Percentiles rank a stretch among this genome's conserved stretches.
Conservation (phyloP, 2,329 filamentous ascomycete species). For the Epichloe coenophiala region DNA sequence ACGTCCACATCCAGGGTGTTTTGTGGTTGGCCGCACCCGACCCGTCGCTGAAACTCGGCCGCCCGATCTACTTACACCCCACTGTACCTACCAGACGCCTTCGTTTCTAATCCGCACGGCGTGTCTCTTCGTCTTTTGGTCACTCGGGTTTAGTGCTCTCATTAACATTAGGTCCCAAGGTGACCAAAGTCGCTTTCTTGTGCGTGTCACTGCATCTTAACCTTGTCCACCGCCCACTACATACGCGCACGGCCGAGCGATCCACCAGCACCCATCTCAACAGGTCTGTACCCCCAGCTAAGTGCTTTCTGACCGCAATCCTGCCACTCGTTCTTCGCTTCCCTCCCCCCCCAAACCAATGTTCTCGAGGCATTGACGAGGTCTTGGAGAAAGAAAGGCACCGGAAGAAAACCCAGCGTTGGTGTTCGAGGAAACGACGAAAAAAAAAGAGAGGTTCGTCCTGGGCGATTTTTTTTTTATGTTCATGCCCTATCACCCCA, state of each 20-base stretch:
- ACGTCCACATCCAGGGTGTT: background rate
- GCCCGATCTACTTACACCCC: no score
- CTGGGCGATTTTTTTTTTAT: background rate
- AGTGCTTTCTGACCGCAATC: background rate
- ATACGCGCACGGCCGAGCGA: constrained; percentile 1
- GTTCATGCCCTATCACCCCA: background rate
- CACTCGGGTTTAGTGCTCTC: background rate
- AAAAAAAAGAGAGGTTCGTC: background rate
- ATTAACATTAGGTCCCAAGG: background rate
- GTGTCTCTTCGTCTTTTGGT: no score
- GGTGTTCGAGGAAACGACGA: background rate
- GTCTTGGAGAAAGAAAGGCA: background rate
- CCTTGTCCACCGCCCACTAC: constrained; percentile 3
- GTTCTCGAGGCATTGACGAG: background rate
- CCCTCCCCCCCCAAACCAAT: background rate
- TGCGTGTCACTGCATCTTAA: background rate
- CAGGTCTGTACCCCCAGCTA: background rate
- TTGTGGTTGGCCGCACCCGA: no score
- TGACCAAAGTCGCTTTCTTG: background rate
- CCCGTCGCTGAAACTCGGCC: no score
- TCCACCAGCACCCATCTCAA: constrained; percentile 2
- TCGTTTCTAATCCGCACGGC: no score
- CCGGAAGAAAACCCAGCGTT: background rate
- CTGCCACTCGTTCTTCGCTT: background rate
- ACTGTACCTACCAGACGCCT: no score